Evolutionary conservation across 768 basidiomycete genomes (phyloP), one percentile per base, ranked within the genome.

Genomic region (Pisolithus tinctorius): DNA sequence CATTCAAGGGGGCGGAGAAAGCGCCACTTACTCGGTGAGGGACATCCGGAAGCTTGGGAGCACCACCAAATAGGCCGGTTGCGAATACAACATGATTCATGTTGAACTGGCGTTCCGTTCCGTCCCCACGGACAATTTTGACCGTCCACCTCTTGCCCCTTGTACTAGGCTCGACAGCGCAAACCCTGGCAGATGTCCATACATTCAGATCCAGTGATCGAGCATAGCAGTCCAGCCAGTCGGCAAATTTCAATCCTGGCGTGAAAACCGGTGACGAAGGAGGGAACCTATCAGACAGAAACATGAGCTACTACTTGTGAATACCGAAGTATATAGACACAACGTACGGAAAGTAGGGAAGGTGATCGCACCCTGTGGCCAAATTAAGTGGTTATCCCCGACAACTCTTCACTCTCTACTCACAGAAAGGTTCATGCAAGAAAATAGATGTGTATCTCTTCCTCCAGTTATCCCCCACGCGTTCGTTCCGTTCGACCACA

Each of bases 171-270:
- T 52, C 50, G 16, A 70, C 61, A 1, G 61, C 57, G 9, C 50
- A 7, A 17, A 63, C 74, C 2, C 55, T 60, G 0, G 77, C 71
- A 0, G 73, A 77, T n/a, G 75, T 79, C 85, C 83, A 86, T 10
- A 82, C 75, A 51, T 83, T 77, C 34, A 87, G 63, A 49, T 86
- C 84, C 34, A 84, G 70, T 4, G 72, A 61, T 4, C 77, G 70
- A 0, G 78, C 82, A 53, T 86, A 87, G 4, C 66, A 69, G 58
- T 86, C 84, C n/a, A 86, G 65, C 79, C 81, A 86, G 54, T 81
- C 78, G 1, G 78, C 84, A n/a, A 86, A 70, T 79, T 82, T 83
- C 13, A 61, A 59, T 3, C 80, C 77, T 1, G 81, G 76, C 2
- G 71, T 67, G 53, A 70, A 80, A 5, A 74, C 67, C 4, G 80